These are phyloP conservation scores for Emmonsiellopsis sp. DNA, from an alignment of 2,329 filamentous ascomycete species.

Conservation along the genomic window DNA sequence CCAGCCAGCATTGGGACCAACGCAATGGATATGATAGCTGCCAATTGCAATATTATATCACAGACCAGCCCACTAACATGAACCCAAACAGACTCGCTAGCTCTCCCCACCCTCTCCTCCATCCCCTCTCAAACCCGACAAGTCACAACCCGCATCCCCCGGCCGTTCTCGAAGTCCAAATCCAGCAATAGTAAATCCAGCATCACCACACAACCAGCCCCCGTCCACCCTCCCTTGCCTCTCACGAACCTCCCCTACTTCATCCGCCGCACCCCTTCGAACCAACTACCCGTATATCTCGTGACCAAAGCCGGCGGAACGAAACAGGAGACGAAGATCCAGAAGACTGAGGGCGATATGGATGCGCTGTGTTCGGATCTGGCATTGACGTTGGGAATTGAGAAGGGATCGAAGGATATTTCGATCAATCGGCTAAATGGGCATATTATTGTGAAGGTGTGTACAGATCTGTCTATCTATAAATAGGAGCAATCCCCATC, in stretches of 20 bases:
- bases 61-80: slow-evolving; percentile 1
- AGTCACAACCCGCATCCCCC: slow-evolving; percentile 9
- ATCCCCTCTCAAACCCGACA: slow-evolving; percentile 5
- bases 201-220: background rate
- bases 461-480: slow-evolving; percentile 10
- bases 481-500: background rate
- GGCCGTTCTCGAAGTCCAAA: slow-evolving; percentile 10
- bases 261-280: slow-evolving; percentile 60
- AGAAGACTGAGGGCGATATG: slow-evolving; percentile 69
- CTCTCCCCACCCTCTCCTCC: background rate
- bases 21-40: background rate
- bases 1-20: background rate
- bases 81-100: slow-evolving; percentile 3
- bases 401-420: slow-evolving; percentile 31
- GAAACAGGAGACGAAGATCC: slow-evolving; percentile 61
- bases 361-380: slow-evolving; percentile 56
- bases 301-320: slow-evolving; percentile 66
- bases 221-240: slow-evolving; percentile 15
- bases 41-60: background rate
- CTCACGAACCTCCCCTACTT: slow-evolving; percentile 52
- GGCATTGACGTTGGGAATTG: slow-evolving; percentile 46
- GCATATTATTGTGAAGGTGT: slow-evolving; percentile 67
- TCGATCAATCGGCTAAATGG: slow-evolving; percentile 53
- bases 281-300: slow-evolving; percentile 69
- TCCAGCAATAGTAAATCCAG: slow-evolving; percentile 5